These are phyloP conservation scores for Scenedesmus sp. DNA, from an alignment of 163 green algal genomes.

Conservation along the genomic window DNA sequence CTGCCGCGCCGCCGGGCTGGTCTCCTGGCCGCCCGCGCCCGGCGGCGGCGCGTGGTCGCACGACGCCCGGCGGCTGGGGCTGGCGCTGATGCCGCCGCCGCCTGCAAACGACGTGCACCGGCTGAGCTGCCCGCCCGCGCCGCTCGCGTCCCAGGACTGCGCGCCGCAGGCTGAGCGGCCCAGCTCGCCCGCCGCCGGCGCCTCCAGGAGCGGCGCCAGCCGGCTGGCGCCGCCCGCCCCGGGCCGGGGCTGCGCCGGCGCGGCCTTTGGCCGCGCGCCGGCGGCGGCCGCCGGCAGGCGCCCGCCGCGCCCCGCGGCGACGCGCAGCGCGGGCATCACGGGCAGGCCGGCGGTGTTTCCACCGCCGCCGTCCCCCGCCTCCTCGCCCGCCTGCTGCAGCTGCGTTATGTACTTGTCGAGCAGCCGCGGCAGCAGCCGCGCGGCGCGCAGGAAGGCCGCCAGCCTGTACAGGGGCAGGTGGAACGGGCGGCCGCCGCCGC, in stretches of 20 bases:
- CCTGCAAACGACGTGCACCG: neutral
- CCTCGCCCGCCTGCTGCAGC: slow-evolving; percentile 22
- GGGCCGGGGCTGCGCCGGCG: neutral
- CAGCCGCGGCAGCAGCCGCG: slow-evolving; percentile 52
- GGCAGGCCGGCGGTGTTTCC: neutral
- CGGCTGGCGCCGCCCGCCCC: too few relatives aligned
- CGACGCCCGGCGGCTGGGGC: too few relatives aligned
- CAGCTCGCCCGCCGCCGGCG: too few relatives aligned
- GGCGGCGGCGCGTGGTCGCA: too few relatives aligned
- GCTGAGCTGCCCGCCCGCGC: too few relatives aligned
- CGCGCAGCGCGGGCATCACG: slow-evolving; percentile 32
- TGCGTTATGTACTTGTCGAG: slow-evolving; percentile 53
- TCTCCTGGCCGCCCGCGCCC: neutral
- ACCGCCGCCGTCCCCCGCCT: neutral
- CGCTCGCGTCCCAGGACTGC: too few relatives aligned
- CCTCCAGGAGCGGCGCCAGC: too few relatives aligned
- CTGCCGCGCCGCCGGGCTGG: neutral
- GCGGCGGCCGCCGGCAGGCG: too few relatives aligned
- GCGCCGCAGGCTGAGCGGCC: too few relatives aligned
- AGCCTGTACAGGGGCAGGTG: slow-evolving; percentile 55
- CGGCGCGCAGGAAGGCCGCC: slow-evolving; percentile 56
- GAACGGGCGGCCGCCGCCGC: slow-evolving; percentile 17
- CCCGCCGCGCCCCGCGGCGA: too few relatives aligned
- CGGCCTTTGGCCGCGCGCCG: too few relatives aligned
- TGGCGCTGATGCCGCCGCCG: neutral